Evolutionary conservation across 2,329 filamentous ascomycete genomes (phyloP).

Genomic region (Neonectria magnoliae): DNA sequence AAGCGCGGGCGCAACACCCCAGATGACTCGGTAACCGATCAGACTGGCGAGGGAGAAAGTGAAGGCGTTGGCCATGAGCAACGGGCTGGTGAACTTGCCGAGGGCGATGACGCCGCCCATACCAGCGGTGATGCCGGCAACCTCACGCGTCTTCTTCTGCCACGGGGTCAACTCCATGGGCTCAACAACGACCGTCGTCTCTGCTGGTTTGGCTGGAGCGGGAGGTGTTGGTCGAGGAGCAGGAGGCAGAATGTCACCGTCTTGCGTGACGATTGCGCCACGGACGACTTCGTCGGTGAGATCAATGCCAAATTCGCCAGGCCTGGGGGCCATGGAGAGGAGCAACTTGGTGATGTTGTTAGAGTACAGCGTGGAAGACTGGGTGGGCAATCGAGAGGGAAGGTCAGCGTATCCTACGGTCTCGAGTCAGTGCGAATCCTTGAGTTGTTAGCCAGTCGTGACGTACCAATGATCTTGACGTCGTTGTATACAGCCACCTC

Average conservation of each 20-base stretch:
- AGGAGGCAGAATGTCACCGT: constrained; percentile 79
- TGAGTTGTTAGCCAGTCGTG: constrained; percentile 15
- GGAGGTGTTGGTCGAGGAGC: constrained; percentile 74
- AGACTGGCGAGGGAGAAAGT: constrained; percentile 85
- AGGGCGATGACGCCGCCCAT: constrained; percentile 81
- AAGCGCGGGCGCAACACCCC: constrained; percentile 84
- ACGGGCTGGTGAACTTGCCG: constrained; percentile 81
- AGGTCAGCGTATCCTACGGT: constrained; percentile 80
- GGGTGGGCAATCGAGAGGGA: constrained; percentile 85
- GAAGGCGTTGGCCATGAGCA: constrained; percentile 90
- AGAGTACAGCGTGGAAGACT: constrained; percentile 89
- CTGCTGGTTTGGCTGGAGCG: constrained; percentile 55
- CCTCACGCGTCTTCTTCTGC: constrained; percentile 81
- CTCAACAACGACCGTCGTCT: constrained; percentile 59
- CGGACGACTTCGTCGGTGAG: constrained; percentile 86
- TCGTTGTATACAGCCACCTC: constrained; percentile 77
- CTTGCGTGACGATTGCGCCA: constrained; percentile 82
- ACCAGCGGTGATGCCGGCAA: constrained; percentile 77
- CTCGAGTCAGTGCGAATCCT: constrained; percentile 36
- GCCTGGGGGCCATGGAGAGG: constrained; percentile 80
- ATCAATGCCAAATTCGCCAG: constrained; percentile 83
- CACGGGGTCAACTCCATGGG: constrained; percentile 79
- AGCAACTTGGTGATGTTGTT: constrained; percentile 94
- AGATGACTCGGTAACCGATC: constrained; percentile 88
- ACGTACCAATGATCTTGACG: constrained; percentile 82